These are phyloP conservation scores for Cynanchum wilfordii DNA, from an alignment of 257 asterid species.

Conservation along the genomic window DNA sequence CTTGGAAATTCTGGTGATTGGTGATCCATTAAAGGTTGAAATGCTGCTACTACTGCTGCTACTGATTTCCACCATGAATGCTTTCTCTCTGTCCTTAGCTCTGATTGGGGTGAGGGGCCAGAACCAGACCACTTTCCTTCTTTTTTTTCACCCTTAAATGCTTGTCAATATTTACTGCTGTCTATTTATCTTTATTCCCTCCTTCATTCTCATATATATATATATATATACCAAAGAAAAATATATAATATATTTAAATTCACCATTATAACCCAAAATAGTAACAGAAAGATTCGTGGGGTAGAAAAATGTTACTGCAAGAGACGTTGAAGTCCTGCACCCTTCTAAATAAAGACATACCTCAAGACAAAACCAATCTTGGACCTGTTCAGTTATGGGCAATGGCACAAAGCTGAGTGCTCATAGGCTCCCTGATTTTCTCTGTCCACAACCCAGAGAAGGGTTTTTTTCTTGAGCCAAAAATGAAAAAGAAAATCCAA, in stretches of 20 bases:
- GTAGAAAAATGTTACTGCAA: too few relatives aligned
- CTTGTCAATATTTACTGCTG: background rate
- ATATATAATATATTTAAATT: too few relatives aligned
- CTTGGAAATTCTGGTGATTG: slow-evolving; percentile 42
- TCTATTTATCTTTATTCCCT: background rate
- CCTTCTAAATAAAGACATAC: too few relatives aligned
- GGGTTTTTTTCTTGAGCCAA: too few relatives aligned
- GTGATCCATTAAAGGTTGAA: slow-evolving; percentile 18
- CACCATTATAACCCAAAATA: background rate
- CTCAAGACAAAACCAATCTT: too few relatives aligned
- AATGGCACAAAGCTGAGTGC: background rate
- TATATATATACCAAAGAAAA: too few relatives aligned
- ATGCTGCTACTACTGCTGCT: slow-evolving; percentile 17
- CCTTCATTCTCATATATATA: too few relatives aligned
- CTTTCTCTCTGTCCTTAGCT: background rate
- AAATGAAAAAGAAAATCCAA: too few relatives aligned
- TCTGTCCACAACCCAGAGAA: background rate
- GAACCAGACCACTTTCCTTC: background rate
- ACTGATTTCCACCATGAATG: slow-evolving; percentile 55
- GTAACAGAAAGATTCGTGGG: background rate
- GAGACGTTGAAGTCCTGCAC: too few relatives aligned
- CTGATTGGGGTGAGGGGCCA: slow-evolving; percentile 13
- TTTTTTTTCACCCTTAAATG: slow-evolving; percentile 3
- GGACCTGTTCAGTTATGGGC: background rate
- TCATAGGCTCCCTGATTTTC: background rate